Conservation (phyloP, 1,284 basidiomycete genomes). For the Stygiomarasmius scandens region DNA sequence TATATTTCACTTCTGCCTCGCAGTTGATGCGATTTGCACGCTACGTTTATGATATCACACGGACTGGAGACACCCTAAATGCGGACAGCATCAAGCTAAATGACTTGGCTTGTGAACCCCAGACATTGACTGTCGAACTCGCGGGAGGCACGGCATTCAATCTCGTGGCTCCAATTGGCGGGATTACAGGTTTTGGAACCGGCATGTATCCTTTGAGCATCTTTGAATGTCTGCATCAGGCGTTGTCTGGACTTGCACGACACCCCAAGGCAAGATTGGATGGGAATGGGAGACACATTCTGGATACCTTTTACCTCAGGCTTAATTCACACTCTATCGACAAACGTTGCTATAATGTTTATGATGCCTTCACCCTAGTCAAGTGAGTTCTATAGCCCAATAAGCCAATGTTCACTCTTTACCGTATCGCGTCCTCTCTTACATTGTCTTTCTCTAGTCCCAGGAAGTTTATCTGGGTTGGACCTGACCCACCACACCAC, state of each 20-base stretch:
- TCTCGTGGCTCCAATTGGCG: neutral
- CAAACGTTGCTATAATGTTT: conserved; percentile 35
- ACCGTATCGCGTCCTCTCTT: neutral
- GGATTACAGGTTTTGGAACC: no score
- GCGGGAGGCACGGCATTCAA: conserved; percentile 30
- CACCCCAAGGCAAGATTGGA: conserved; percentile 15
- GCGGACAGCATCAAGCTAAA: neutral
- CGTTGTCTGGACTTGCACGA: conserved; percentile 17
- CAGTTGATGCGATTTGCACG: conserved; percentile 33
- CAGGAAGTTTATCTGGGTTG: conserved; percentile 53
- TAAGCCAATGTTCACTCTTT: neutral
- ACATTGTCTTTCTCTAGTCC: conserved; percentile 39
- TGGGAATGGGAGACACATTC: conserved; percentile 23
- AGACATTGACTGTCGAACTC: conserved; percentile 27
- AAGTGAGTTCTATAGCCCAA: conserved; percentile 36
- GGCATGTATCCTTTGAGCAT: conserved; percentile 20
- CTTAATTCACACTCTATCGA: conserved; percentile 48
- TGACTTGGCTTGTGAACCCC: conserved; percentile 26
- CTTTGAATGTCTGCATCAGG: conserved; percentile 30
- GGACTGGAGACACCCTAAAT: conserved; percentile 10
- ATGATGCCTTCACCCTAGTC: conserved; percentile 40
- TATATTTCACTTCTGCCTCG: conserved; percentile 29
- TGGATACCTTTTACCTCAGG: conserved; percentile 41
- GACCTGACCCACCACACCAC: conserved; percentile 61
- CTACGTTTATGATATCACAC: neutral